These are phyloP conservation scores for Arachis stenosperma DNA, from an alignment of 306 rosid species.

Conservation along the genomic window DNA sequence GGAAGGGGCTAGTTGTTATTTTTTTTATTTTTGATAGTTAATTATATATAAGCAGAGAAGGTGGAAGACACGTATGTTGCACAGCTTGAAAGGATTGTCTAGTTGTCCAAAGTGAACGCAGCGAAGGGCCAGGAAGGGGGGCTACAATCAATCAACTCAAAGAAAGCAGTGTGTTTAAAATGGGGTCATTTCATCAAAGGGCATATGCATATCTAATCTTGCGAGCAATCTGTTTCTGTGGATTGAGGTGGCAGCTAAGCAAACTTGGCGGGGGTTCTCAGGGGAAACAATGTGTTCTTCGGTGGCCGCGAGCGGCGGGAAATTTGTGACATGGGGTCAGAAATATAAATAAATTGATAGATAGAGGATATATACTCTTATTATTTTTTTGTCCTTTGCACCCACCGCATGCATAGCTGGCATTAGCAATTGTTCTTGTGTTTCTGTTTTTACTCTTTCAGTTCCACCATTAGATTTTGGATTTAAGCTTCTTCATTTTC, in stretches of 20 bases:
- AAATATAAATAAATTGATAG: too few species aligned
- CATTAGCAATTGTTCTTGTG: not conserved
- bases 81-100: constrained; percentile 4
- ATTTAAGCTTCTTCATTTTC: not conserved
- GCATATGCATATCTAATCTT: too few species aligned
- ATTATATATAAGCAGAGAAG: not conserved
- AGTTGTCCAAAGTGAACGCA: constrained; percentile 21
- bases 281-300: constrained; percentile 3
- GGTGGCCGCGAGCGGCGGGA: constrained; percentile 23
- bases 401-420: constrained; percentile 18
- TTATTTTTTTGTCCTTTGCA: constrained; percentile 26
- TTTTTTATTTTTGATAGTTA: not conserved
- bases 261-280: not conserved
- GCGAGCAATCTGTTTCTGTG: not conserved
- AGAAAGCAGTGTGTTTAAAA: too few species aligned
- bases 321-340: not conserved
- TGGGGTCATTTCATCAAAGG: too few species aligned
- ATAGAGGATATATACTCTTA: too few species aligned
- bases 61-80: constrained; percentile 31
- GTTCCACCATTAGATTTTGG: constrained; percentile 6
- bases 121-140: too few species aligned
- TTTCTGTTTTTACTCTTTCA: constrained; percentile 4
- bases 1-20: too few species aligned
- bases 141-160: not conserved
- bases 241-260: constrained; percentile 14